Evolutionary conservation across 805 yeast genomes (phyloP).

Genomic region (Candida chilensis): DNA sequence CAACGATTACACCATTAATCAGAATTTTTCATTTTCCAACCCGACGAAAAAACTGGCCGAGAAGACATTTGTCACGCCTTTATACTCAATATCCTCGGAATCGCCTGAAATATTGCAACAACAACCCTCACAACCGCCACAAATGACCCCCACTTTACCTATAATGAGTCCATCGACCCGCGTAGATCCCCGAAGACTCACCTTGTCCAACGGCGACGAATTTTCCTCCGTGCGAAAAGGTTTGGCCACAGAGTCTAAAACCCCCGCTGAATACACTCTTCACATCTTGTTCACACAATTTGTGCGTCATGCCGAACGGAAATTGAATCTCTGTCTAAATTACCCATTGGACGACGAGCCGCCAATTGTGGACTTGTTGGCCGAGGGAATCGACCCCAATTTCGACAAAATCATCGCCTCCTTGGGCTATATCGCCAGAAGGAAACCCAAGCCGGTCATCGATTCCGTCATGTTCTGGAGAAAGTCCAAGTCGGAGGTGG

Average conservation of each 20-base stretch:
- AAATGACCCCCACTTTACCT: conserved; percentile 10
- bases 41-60: not conserved
- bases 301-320: conserved; percentile 87
- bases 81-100: conserved; percentile 2
- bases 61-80: conserved; percentile 1
- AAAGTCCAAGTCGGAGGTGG: conserved; percentile 83
- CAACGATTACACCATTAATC: not conserved
- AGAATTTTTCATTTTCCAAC: not conserved
- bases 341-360: conserved; percentile 66
- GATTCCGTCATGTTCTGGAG: conserved; percentile 99
- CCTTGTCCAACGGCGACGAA: conserved; percentile 22
- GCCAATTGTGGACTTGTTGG: conserved; percentile 65
- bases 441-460: conserved; percentile 90
- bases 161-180: conserved; percentile 28
- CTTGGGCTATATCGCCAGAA: conserved; percentile 81
- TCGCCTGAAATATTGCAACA: conserved; percentile 2
- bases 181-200: conserved; percentile 14
- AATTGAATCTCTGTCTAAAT: conserved; percentile 63
- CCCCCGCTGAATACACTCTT: conserved; percentile 84
- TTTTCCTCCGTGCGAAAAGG: conserved; percentile 19
- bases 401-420: conserved; percentile 84
- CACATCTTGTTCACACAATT: conserved; percentile 94
- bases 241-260: conserved; percentile 47
- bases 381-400: conserved; percentile 78
- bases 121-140: conserved; percentile 11